Conservation (phyloP, 371 early-diverging fungal genomes). For the Syncephalastrum monosporum region DNA sequence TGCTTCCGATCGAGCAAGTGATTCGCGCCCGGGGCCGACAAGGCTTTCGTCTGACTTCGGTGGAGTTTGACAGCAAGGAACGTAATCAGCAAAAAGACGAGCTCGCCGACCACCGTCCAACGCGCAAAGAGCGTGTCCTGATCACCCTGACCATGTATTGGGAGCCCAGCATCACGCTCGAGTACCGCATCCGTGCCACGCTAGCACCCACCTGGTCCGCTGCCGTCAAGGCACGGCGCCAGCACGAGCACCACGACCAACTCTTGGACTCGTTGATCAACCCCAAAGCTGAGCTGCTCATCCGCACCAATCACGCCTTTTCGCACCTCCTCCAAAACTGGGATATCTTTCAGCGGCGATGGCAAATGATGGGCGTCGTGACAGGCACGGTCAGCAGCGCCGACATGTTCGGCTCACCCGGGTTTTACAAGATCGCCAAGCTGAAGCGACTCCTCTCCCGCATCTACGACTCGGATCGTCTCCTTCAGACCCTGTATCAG, state of each 20-base stretch:
- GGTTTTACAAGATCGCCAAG: constrained; percentile 65
- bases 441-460: constrained; percentile 63
- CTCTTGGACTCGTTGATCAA: constrained; percentile 21
- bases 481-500: constrained; percentile 45
- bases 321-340: constrained; percentile 41
- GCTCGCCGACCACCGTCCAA: background rate
- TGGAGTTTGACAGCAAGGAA: constrained; percentile 38
- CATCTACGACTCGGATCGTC: constrained; percentile 69
- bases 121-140: constrained; percentile 49
- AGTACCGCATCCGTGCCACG: constrained; percentile 70
- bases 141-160: constrained; percentile 71
- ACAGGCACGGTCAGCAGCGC: constrained; percentile 25
- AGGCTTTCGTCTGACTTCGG: constrained; percentile 73
- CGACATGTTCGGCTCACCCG: constrained; percentile 45
- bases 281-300: constrained; percentile 34
- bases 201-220: constrained; percentile 20
- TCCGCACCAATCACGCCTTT: constrained; percentile 33
- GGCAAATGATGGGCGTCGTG: constrained; percentile 42
- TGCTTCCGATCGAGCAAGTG: constrained; percentile 62
- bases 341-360: constrained; percentile 40
- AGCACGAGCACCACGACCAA: constrained; percentile 9
- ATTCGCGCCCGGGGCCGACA: constrained; percentile 77
- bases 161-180: constrained; percentile 85
- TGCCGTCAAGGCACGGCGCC: constrained; percentile 4
- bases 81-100: constrained; percentile 6